Percentiles rank a stretch among this genome's conserved stretches.
Conservation (phyloP, 2,329 filamentous ascomycete genomes). For the Fusarium dlaminii region DNA sequence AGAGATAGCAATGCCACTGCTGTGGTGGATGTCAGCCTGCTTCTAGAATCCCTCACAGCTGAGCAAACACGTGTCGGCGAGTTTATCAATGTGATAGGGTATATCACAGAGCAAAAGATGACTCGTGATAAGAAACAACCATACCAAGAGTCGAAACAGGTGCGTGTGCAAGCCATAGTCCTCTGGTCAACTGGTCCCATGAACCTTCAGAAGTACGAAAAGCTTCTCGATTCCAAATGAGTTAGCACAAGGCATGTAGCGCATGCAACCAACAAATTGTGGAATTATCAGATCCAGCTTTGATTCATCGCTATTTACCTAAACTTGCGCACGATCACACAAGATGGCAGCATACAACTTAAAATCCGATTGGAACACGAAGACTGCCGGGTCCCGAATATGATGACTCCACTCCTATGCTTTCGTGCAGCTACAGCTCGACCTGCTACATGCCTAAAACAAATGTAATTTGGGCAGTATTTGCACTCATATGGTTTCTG, state of each 20-base stretch:
- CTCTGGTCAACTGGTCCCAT: constrained; percentile 81
- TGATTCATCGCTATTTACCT: background rate
- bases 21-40: constrained; percentile 74
- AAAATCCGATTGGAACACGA: constrained; percentile 40
- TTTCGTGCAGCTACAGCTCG: constrained; percentile 31
- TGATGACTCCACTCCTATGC: constrained; percentile 36
- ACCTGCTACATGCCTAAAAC: constrained; percentile 35
- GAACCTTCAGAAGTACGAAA: constrained; percentile 76
- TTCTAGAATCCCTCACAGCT: constrained; percentile 71
- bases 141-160: constrained; percentile 30
- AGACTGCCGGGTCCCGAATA: constrained; percentile 34
- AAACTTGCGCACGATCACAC: constrained; percentile 5
- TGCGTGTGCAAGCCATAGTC: constrained; percentile 76
- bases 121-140: constrained; percentile 8
- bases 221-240: constrained; percentile 52
- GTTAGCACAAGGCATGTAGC: background rate
- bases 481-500: constrained; percentile 28
- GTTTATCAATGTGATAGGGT: constrained; percentile 91
- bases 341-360: constrained; percentile 29
- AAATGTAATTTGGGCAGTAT: constrained; percentile 35
- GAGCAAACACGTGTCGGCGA: constrained; percentile 76
- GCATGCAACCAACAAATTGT: background rate
- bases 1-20: constrained; percentile 57
- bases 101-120: constrained; percentile 60
- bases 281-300: constrained; percentile 3